A percentile compares a stretch with the other conserved stretches of the same genome.
Conservation (phyloP, 371 early-diverging fungal genomes). For the Fennellomyces sp. region DNA sequence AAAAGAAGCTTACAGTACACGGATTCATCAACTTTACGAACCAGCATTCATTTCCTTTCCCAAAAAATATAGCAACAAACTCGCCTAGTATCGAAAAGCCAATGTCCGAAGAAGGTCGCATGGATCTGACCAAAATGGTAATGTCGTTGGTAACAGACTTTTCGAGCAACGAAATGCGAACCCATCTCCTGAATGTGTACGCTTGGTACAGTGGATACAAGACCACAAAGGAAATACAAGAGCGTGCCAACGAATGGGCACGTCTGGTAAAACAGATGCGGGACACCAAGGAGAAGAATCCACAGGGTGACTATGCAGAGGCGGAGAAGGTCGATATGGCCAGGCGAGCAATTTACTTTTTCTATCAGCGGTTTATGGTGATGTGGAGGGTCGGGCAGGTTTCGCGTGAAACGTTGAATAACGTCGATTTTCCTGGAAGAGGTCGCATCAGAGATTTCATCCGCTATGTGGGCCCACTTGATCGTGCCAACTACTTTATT, state of each 20-base stretch:
- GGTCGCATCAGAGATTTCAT: not conserved
- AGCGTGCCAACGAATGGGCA: not conserved
- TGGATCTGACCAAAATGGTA: not conserved
- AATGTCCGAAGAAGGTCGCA: not conserved
- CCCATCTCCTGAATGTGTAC: not conserved
- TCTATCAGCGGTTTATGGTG: constrained; percentile 12
- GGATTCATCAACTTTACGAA: not conserved
- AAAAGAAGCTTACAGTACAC: not conserved
- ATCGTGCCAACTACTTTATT: constrained; percentile 7
- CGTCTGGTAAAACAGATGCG: not conserved
- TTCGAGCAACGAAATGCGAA: not conserved
- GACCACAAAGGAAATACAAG: not conserved
- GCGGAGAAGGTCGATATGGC: constrained; percentile 2
- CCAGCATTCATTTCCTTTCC: not conserved
- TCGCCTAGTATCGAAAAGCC: not conserved
- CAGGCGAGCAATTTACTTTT: not conserved
- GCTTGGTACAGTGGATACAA: not conserved
- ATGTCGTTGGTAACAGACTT: not conserved
- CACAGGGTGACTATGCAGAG: not conserved
- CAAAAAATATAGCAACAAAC: not conserved
- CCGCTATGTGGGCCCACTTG: not conserved
- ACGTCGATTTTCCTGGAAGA: constrained; percentile 14
- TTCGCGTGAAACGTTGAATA: constrained; percentile 6
- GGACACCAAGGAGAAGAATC: not conserved
- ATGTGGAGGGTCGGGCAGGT: constrained; percentile 12